phyloP scores from a whole-genome alignment of 192 early-diverging fungal species.

The Phycomyces nitens region DNA sequence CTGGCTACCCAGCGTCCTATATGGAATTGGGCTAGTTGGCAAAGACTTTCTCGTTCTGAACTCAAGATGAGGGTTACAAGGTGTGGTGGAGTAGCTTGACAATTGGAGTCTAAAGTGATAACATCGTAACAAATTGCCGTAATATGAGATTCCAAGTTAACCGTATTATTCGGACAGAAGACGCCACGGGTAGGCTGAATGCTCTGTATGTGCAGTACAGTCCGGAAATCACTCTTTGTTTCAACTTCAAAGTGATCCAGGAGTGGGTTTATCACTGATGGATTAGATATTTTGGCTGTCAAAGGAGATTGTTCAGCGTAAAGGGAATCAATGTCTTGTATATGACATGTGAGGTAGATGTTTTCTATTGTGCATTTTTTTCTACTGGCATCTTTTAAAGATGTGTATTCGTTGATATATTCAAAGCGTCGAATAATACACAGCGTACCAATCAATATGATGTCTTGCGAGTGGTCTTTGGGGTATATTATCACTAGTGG shows the following conservation, averaged over 20 bases:
- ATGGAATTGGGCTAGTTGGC: not conserved
- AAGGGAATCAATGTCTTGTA: not conserved
- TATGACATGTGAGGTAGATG: not conserved
- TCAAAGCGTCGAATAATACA: not conserved
- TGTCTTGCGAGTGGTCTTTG: not conserved
- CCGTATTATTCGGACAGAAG: no score
- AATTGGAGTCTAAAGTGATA: not conserved
- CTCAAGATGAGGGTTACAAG: not conserved
- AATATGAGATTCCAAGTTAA: not conserved
- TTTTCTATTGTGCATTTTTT: not conserved
- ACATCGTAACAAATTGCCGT: not conserved
- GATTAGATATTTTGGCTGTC: not conserved
- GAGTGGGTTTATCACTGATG: not conserved
- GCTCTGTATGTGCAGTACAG: not conserved
- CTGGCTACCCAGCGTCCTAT: not conserved
- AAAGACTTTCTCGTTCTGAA: not conserved
- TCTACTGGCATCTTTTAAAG: not conserved
- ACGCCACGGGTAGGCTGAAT: not conserved
- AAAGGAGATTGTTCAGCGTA: not conserved
- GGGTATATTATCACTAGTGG: not conserved
- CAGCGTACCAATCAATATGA: not conserved
- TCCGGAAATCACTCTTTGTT: not conserved
- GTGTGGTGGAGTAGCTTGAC: not conserved
- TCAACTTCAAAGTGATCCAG: not conserved
- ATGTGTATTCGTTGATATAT: not conserved